phyloP scores from a whole-genome alignment of 768 basidiomycete genomes.

The Boletus rex-veris region DNA sequence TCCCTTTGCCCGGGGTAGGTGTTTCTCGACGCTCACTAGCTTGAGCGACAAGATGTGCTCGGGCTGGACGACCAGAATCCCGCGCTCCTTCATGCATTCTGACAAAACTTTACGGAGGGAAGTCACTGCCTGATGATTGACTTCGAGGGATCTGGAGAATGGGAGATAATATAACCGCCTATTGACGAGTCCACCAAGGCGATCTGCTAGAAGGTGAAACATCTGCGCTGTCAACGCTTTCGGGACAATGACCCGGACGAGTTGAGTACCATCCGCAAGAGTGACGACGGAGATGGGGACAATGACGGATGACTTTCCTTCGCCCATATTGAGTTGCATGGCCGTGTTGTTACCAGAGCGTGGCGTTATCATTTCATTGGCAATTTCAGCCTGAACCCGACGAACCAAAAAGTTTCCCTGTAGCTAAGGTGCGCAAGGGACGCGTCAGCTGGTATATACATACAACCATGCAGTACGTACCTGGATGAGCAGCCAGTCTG shows the following conservation, averaged over 20 bases:
- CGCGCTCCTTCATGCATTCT: slow-evolving; percentile 38
- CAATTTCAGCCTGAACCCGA: slow-evolving; percentile 39
- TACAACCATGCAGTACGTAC: slow-evolving; percentile 14
- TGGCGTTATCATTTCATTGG: slow-evolving; percentile 47
- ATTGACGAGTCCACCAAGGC: slow-evolving; percentile 43
- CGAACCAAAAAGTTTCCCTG: slow-evolving; percentile 44
- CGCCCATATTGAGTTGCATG: slow-evolving; percentile 56
- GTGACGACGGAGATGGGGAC: slow-evolving; percentile 41
- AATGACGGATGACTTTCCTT: slow-evolving; percentile 50
- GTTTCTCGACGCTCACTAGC: slow-evolving; percentile 43
- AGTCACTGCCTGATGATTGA: slow-evolving; percentile 14
- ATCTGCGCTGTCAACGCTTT: slow-evolving; percentile 45
- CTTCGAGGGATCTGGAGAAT: slow-evolving; percentile 40
- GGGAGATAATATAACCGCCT: slow-evolving; percentile 48
- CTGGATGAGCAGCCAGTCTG: slow-evolving; percentile 48
- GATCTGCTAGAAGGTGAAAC: slow-evolving; percentile 45
- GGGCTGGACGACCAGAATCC: slow-evolving; percentile 49
- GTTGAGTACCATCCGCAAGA: slow-evolving; percentile 40
- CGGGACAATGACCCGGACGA: slow-evolving; percentile 48
- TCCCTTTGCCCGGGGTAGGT: slow-evolving; percentile 4
- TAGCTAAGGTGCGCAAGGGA: slow-evolving; percentile 30
- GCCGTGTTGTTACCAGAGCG: slow-evolving; percentile 33
- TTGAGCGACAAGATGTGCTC: slow-evolving; percentile 52
- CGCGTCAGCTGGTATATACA: neutral
- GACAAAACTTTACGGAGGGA: slow-evolving; percentile 32